Conservation (phyloP, 2,329 filamentous ascomycete genomes). For the Epichloe bromicola region DNA sequence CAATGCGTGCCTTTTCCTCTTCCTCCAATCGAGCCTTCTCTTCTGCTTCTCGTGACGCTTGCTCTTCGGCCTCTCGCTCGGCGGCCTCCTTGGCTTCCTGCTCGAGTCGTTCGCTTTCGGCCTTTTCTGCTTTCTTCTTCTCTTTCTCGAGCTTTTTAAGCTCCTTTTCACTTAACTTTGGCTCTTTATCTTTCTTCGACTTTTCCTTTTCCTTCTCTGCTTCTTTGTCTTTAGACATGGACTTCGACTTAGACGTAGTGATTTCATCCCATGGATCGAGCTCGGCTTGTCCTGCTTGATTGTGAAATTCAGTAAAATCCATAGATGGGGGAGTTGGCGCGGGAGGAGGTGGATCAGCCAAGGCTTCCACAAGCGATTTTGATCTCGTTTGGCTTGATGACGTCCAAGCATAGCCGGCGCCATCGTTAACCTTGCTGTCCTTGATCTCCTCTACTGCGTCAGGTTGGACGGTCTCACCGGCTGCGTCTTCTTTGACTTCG, state of each 20-base stretch:
- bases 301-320: constrained; percentile 28
- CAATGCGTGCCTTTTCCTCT: constrained; percentile 13
- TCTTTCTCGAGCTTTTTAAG: constrained; percentile 38
- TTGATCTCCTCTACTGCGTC: constrained; percentile 32
- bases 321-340: constrained; percentile 36
- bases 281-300: constrained; percentile 22
- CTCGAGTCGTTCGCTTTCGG: constrained; percentile 20
- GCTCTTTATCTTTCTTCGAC: constrained; percentile 24
- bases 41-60: constrained; percentile 16
- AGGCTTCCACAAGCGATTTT: constrained; percentile 25
- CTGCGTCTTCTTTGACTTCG: constrained; percentile 32
- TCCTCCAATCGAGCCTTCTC: constrained; percentile 16
- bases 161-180: constrained; percentile 36
- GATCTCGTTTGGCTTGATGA: constrained; percentile 31
- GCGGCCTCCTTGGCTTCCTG: constrained; percentile 14
- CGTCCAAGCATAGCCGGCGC: constrained; percentile 29
- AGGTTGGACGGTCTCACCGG: constrained; percentile 33
- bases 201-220: constrained; percentile 15
- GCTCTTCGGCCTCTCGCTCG: constrained; percentile 19
- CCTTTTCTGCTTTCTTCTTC: constrained; percentile 31
- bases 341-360: constrained; percentile 31
- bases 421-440: constrained; percentile 29
- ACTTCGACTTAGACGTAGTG: constrained; percentile 20
- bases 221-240: constrained; percentile 29
- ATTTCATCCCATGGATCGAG: constrained; percentile 23